A percentile compares a stretch with the other conserved stretches of the same genome.
Evolutionary conservation across 2,329 filamentous ascomycete species (phyloP).

Genomic region (Fusarium sp.): DNA sequence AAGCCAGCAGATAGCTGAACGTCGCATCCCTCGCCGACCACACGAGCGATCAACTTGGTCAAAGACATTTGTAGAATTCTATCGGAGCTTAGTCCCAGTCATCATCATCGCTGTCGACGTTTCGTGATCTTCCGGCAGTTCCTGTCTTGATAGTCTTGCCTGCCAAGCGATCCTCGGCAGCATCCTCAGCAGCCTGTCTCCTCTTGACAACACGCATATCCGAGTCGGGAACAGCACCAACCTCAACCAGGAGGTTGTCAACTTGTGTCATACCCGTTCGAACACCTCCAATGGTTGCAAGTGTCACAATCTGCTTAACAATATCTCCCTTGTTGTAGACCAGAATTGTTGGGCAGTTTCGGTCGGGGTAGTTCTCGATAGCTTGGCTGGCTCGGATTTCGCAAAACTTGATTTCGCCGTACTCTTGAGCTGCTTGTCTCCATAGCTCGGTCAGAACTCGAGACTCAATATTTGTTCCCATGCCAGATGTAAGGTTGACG

Average conservation of each 20-base stretch:
- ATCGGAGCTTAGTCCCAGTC: constrained; percentile 67
- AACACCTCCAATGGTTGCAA: constrained; percentile 80
- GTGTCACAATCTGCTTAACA: constrained; percentile 88
- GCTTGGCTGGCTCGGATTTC: constrained; percentile 93
- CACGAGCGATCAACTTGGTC: neutral
- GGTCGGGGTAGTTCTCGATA: constrained; percentile 95
- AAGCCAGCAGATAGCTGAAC: neutral
- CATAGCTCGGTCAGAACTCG: constrained; percentile 86
- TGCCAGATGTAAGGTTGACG: constrained; percentile 83
- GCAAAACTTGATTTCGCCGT: constrained; percentile 96
- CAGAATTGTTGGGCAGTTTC: constrained; percentile 92
- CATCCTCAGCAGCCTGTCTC: constrained; percentile 69
- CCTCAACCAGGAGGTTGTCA: constrained; percentile 82
- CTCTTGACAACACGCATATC: constrained; percentile 81
- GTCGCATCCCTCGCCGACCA: neutral
- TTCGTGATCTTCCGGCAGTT: constrained; percentile 58
- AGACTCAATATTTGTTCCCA: constrained; percentile 86
- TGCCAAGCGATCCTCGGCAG: constrained; percentile 65
- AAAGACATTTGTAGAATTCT: neutral
- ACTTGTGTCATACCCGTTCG: constrained; percentile 78
- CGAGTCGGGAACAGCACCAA: constrained; percentile 81
- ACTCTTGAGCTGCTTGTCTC: constrained; percentile 84
- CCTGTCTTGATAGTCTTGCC: constrained; percentile 64
- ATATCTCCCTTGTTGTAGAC: constrained; percentile 95
- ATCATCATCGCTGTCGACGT: constrained; percentile 65